phyloP scores from a whole-genome alignment of 129 eudicot genomes.

The Centrapalus pauciflorus region DNA sequence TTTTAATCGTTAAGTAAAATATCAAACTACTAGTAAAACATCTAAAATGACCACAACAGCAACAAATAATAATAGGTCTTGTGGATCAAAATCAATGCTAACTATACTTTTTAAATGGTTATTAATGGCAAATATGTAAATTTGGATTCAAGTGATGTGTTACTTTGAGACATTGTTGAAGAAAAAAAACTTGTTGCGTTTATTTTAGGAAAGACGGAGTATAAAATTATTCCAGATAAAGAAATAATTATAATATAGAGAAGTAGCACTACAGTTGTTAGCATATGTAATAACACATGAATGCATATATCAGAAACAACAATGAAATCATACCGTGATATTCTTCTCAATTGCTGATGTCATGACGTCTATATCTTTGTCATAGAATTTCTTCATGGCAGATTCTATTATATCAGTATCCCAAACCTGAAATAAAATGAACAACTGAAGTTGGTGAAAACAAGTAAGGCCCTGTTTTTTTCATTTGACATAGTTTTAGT shows the following conservation, averaged over 20 bases:
- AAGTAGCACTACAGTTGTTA: not conserved
- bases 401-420: constrained; percentile 89
- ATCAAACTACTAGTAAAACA: not conserved
- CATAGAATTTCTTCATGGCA: constrained; percentile 79
- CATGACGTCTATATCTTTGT: constrained; percentile 53
- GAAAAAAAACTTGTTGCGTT: not conserved
- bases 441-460: not conserved
- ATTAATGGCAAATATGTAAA: not conserved
- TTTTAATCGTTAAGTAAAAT: not conserved
- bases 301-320: constrained; percentile 1
- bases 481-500: too few relatives aligned
- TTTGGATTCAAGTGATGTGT: not conserved
- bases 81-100: not conserved
- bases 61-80: not conserved
- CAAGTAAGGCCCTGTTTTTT: too few relatives aligned
- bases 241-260: too few relatives aligned
- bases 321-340: constrained; percentile 55
- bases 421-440: constrained; percentile 69
- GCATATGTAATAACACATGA: not conserved
- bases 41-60: not conserved
- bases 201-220: not conserved
- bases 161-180: not conserved
- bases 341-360: constrained; percentile 76
- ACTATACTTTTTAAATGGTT: not conserved
- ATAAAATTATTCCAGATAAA: not conserved